Base-by-base conservation (phyloP, 805 yeast genomes). In the Zygosaccharomyces pseudorouxii region DNA sequence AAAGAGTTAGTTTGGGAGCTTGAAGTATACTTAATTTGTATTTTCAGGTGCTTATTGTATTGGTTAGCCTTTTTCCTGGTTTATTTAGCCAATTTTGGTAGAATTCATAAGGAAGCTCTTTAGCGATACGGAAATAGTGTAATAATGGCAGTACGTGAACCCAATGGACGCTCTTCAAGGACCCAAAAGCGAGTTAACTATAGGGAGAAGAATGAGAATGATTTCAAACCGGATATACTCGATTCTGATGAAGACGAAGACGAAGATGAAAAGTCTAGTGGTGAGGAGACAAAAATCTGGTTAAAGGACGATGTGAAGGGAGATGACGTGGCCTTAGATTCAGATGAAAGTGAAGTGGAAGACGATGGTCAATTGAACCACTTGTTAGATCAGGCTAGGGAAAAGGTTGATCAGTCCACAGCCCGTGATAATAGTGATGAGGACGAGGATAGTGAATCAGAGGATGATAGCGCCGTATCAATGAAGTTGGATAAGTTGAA, bases 401-500 rank as follows among this genome's bases (percentile, higher is more conserved):
- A 42, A n/a, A 44, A 45, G 33, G 27, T 49, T 39, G 40, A 52
- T 37, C 44, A 57, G 42, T 48, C 51, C 35, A 37, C 18, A 6
- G 49, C 38, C 11, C 52, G 36, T 6, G 52, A 45, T 31, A n/a
- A 31, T 8, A 51, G 44, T 3, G 54, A 46, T 28, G 50, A 47
- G 6, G 54, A 55, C 9, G 62, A 52, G 23, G 52, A 44, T 22
- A 37, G 51, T n/a, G 54, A 58, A 33, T 62, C 60, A 33, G 62
- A 65, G 39, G 72, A 80, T 47, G 64, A 65, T 6, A 66, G 78
- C 16, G 72, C 79, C 2, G 70, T 70, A n/a, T 79, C 81, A 35
- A 69, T 71, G 39, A 87, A 88, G 59, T 69, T 89, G 38, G 76
- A 77, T 46, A 76, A 88, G 47, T 70, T 92, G 46, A 78, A 86